Evolutionary conservation across 2,329 filamentous ascomycete species (phyloP).

Genomic region (Whalleya microplaca): DNA sequence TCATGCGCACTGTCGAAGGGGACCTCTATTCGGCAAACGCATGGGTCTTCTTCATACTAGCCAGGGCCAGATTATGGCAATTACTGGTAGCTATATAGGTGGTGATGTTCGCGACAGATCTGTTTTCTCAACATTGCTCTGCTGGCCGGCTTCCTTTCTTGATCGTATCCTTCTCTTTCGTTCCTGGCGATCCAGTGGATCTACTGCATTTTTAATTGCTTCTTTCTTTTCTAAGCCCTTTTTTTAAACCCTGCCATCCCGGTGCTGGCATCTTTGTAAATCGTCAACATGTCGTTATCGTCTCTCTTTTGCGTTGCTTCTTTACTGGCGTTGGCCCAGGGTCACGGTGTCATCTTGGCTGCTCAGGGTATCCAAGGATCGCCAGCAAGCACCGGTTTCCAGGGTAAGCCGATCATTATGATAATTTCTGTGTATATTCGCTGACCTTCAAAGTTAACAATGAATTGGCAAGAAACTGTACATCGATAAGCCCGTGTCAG

Average conservation of each 20-base stretch:
- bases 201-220: conserved; percentile 27
- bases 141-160: conserved; percentile 30
- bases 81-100: conserved; percentile 24
- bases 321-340: conserved; percentile 42
- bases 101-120: conserved; percentile 16
- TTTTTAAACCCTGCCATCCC: conserved; percentile 31
- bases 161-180: conserved; percentile 26
- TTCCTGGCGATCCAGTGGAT: conserved; percentile 35
- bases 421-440: background rate
- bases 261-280: conserved; percentile 37
- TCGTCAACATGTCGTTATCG: conserved; percentile 43
- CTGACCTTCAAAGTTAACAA: conserved; percentile 48
- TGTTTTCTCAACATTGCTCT: conserved; percentile 13
- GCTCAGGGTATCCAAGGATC: conserved; percentile 52
- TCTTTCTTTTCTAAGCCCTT: conserved; percentile 30
- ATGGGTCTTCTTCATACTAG: conserved; percentile 5
- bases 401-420: conserved; percentile 39
- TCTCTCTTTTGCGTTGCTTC: conserved; percentile 40
- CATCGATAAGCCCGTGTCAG: conserved; percentile 66
- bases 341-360: conserved; percentile 51
- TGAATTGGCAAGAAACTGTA: conserved; percentile 64
- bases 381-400: conserved; percentile 53
- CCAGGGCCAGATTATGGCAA: conserved; percentile 7
- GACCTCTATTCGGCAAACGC: conserved; percentile 11
- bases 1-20: conserved; percentile 15